These are phyloP conservation scores for Colletotrichum ledebouriae DNA, from an alignment of 2,329 filamentous ascomycete genomes.

Conservation along the genomic window DNA sequence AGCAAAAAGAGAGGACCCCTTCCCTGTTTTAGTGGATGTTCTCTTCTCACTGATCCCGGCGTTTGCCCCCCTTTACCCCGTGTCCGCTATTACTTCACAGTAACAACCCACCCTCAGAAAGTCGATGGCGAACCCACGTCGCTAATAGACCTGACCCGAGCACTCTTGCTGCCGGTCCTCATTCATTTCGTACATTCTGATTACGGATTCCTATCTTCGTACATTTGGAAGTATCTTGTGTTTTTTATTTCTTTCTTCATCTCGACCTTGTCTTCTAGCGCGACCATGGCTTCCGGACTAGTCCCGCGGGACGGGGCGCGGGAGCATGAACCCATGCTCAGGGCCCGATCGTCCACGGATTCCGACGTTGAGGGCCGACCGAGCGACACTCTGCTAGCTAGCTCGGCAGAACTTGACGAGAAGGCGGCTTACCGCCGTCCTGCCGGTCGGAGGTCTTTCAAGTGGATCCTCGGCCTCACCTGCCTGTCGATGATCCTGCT, in stretches of 20 bases:
- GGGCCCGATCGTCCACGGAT: slow-evolving; percentile 28
- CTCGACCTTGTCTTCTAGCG: background rate
- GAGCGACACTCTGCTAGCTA: slow-evolving; percentile 28
- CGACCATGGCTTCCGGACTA: slow-evolving; percentile 31
- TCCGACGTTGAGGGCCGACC: slow-evolving; percentile 34
- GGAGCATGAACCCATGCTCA: slow-evolving; percentile 39
- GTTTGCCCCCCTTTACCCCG: slow-evolving; percentile 37
- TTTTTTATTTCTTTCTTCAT: background rate
- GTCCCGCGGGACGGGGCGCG: slow-evolving; percentile 40
- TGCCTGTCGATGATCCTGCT: slow-evolving; percentile 35
- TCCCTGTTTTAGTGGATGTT: slow-evolving; percentile 19
- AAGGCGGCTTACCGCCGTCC: slow-evolving; percentile 27
- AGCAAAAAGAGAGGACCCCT: slow-evolving; percentile 30
- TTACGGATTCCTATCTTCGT: slow-evolving; percentile 9
- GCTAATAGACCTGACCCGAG: slow-evolving; percentile 14
- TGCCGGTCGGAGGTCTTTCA: slow-evolving; percentile 30
- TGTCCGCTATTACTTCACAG: slow-evolving; percentile 7
- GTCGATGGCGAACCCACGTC: slow-evolving; percentile 28
- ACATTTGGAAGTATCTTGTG: background rate
- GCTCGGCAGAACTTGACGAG: slow-evolving; percentile 22
- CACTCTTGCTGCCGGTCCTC: slow-evolving; percentile 13
- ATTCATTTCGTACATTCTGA: slow-evolving; percentile 6
- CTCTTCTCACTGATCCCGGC: slow-evolving; percentile 4
- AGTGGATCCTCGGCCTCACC: slow-evolving; percentile 37
- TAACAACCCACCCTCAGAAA: background rate